A percentile compares a stretch with the other conserved stretches of the same genome.
Conservation (phyloP, 331 rosid species). For the Saraca asoca region DNA sequence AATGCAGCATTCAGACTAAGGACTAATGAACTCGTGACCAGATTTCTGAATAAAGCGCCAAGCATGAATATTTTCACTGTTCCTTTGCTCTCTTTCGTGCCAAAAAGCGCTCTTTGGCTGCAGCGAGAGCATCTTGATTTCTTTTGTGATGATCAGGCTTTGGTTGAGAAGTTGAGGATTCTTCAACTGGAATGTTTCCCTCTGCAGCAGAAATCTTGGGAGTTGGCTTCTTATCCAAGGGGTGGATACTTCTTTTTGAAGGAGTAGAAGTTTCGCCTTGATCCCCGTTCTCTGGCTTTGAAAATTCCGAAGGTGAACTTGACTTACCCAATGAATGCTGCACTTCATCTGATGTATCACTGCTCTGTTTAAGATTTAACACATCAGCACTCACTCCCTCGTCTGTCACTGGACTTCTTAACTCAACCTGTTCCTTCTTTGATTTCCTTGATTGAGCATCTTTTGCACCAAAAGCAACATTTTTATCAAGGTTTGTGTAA, state of each 20-base stretch:
- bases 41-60: slow-evolving; percentile 1
- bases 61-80: slow-evolving; percentile 34
- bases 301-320: slow-evolving; percentile 35
- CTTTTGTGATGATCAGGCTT: slow-evolving; percentile 73
- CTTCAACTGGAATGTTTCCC: slow-evolving; percentile 39
- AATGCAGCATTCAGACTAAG: no score
- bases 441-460: slow-evolving; percentile 46
- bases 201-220: slow-evolving; percentile 18
- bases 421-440: slow-evolving; percentile 36
- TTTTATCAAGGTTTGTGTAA: slow-evolving; percentile 73
- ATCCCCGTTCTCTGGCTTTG: slow-evolving; percentile 33
- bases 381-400: slow-evolving; percentile 21
- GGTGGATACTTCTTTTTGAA: slow-evolving; percentile 32
- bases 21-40: no score
- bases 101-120: slow-evolving; percentile 83
- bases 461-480: slow-evolving; percentile 80
- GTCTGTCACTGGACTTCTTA: slow-evolving; percentile 40
- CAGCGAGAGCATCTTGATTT: slow-evolving; percentile 65
- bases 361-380: neutral
- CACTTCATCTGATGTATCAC: slow-evolving; percentile 29
- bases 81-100: slow-evolving; percentile 75
- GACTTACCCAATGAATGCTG: slow-evolving; percentile 33
- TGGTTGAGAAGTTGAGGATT: slow-evolving; percentile 48
- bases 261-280: slow-evolving; percentile 40
- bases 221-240: slow-evolving; percentile 41